Base-by-base conservation (phyloP, 2,329 filamentous ascomycete genomes). In the Tolypocladium guangdongense region DNA sequence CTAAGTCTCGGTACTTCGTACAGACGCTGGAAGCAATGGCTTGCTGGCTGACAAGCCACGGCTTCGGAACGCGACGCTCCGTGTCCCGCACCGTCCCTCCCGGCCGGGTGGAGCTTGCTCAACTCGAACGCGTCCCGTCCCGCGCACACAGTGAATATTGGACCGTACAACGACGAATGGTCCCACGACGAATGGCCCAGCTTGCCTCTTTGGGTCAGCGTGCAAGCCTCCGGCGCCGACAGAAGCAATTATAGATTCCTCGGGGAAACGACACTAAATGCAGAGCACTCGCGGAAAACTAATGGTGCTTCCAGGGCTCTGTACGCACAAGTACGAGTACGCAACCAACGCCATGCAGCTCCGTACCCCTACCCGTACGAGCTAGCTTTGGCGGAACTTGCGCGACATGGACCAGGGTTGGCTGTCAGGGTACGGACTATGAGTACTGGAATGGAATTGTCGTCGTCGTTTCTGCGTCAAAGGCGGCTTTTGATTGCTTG, bases 241-340 rank as follows among this genome's bases (percentile, higher is more conserved):
- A 65, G 55, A 66, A 65, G 63, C 61, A 65, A 65, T 63, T 63
- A 62, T 65, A 62, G 59, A 63, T 65, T 56, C 55, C 61, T 50
- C 63, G 62, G 41, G 63, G 49, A 58, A 66, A 66, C 63, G 63
- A 57, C 57, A 60, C 61, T 63, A 64, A 52, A 54, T 51, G 41
- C 27, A 41, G 33, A 32, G 41, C 38, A 37, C 14, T 20, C 20
- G 20, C 20, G 33, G 32, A 36, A 37, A 14, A 24, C 6, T 12
- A n/a, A n/a, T n/a, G n/a, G 20, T 32, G 33, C 35, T 37, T 49
- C 32, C 47, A 49, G n/a, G 11, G 39, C 39, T 16, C 39, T 43
- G 39, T 16, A 20, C 39, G 33, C 14, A 27, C 39, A 6, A 30
- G 30, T 33, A 33, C 32, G 32, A 33, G 10, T 18, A 45, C 24